A percentile compares a stretch with the other conserved stretches of the same genome.
phyloP scores from a whole-genome alignment of 2,329 filamentous ascomycete genomes.

The Akanthomyces lecanii region DNA sequence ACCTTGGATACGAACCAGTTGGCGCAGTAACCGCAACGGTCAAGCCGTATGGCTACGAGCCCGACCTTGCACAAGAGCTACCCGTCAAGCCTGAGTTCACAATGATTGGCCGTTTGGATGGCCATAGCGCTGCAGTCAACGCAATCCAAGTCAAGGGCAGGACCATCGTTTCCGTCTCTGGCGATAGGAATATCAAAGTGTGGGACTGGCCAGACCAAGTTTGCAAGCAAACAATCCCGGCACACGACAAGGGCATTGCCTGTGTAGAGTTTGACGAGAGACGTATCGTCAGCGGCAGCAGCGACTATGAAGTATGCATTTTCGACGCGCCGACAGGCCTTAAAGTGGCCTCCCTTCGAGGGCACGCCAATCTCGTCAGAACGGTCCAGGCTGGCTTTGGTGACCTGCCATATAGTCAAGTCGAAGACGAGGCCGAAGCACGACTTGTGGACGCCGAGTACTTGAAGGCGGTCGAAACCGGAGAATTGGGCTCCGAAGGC shows the following conservation, averaged over 20 bases:
- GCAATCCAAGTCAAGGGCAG: constrained; percentile 85
- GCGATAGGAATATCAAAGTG: constrained; percentile 87
- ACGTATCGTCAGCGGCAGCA: constrained; percentile 91
- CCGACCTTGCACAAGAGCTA: constrained; percentile 42
- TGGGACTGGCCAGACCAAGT: constrained; percentile 84
- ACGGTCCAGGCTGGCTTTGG: constrained; percentile 95
- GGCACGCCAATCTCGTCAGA: constrained; percentile 79
- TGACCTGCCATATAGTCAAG: constrained; percentile 74
- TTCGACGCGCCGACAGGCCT: constrained; percentile 83
- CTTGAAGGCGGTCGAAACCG: constrained; percentile 55
- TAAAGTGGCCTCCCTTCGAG: constrained; percentile 81
- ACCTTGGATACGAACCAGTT: constrained; percentile 52
- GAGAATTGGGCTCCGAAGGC: constrained; percentile 38
- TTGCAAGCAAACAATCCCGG: constrained; percentile 73
- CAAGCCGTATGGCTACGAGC: constrained; percentile 52
- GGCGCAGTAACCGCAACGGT: constrained; percentile 50
- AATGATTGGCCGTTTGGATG: constrained; percentile 73
- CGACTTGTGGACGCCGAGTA: constrained; percentile 69
- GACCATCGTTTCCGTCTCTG: constrained; percentile 90
- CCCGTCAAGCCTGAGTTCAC: constrained; percentile 62
- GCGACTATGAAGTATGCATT: constrained; percentile 92
- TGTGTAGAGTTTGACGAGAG: constrained; percentile 95
- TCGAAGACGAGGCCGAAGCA: constrained; percentile 70
- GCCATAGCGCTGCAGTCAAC: constrained; percentile 89
- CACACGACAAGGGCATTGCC: constrained; percentile 92